A percentile compares a stretch with the other conserved stretches of the same genome.
Conservation (phyloP, 306 rosid genomes). For the Malus sieversii region DNA sequence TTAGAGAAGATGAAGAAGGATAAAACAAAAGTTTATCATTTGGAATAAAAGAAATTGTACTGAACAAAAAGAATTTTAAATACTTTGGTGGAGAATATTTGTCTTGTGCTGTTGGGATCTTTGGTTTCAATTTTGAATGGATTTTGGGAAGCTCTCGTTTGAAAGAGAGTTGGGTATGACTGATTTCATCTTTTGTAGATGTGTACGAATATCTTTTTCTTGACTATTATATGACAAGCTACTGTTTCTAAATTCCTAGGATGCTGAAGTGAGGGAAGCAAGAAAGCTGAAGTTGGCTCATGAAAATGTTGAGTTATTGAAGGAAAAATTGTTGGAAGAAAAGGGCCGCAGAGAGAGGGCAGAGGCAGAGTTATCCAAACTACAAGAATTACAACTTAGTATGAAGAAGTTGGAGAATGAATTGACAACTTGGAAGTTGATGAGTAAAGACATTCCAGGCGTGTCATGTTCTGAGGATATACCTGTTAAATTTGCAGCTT, state of each 20-base stretch:
- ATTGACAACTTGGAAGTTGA: constrained; percentile 58
- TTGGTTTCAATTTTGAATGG: neutral
- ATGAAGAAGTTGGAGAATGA: constrained; percentile 71
- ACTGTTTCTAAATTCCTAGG: constrained; percentile 32
- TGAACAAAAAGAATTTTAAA: neutral
- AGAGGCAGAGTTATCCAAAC: constrained; percentile 66
- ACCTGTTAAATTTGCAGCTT: constrained; percentile 65
- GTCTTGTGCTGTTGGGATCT: neutral
- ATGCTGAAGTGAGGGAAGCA: constrained; percentile 91
- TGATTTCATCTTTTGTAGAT: neutral
- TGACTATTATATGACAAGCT: neutral
- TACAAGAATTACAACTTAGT: constrained; percentile 57
- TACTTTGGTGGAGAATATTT: neutral
- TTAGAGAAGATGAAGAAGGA: neutral
- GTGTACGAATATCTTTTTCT: neutral
- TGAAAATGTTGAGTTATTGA: constrained; percentile 63
- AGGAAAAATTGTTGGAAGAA: constrained; percentile 78
- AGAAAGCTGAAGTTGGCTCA: constrained; percentile 70
- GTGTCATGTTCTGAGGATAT: constrained; percentile 69
- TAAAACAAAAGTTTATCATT: neutral
- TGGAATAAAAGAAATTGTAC: neutral
- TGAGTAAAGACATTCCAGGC: constrained; percentile 66
- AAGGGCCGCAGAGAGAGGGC: constrained; percentile 62
- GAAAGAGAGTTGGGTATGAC: neutral
- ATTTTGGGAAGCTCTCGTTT: neutral